Percentiles rank a stretch among this genome's conserved stretches.
Evolutionary conservation across 805 yeast genomes (phyloP).

Genomic region (Debaryomyces maramus): DNA sequence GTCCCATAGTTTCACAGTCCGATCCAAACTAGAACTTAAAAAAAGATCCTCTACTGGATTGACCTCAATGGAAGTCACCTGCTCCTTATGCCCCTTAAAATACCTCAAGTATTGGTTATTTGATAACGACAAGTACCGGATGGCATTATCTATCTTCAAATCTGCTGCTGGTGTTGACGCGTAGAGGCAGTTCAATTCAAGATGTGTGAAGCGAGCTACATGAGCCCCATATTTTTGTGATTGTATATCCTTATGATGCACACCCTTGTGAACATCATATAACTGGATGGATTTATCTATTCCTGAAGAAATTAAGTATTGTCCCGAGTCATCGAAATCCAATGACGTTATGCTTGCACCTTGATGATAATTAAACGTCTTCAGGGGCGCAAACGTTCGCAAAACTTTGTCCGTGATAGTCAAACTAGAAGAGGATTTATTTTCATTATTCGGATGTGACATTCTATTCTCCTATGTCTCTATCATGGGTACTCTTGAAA

Average conservation of each 20-base stretch:
- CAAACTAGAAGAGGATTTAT: conserved; percentile 12
- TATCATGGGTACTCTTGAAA: not conserved
- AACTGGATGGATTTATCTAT: conserved; percentile 81
- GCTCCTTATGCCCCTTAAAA: conserved; percentile 81
- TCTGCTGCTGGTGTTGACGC: conserved; percentile 62
- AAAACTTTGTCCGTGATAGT: conserved; percentile 26
- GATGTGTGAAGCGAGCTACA: conserved; percentile 79
- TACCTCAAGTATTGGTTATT: conserved; percentile 81
- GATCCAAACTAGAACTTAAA: conserved; percentile 69
- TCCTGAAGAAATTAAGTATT: conserved; percentile 70
- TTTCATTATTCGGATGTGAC: conserved; percentile 7
- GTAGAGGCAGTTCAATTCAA: conserved; percentile 68
- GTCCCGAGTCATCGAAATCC: conserved; percentile 84
- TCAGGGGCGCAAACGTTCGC: conserved; percentile 36
- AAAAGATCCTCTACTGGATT: conserved; percentile 67
- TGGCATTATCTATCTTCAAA: conserved; percentile 59
- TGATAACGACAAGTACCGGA: conserved; percentile 73
- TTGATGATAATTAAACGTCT: conserved; percentile 51
- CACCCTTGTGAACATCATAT: conserved; percentile 72
- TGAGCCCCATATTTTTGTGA: conserved; percentile 93
- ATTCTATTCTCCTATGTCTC: conserved; percentile 1
- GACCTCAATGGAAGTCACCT: conserved; percentile 71
- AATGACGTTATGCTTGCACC: conserved; percentile 63
- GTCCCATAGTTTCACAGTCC: conserved; percentile 88
- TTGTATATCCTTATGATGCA: conserved; percentile 63